Percentiles rank a stretch among this genome's conserved stretches.
Conservation (phyloP, 306 rosid species). For the Cicer arietinum region DNA sequence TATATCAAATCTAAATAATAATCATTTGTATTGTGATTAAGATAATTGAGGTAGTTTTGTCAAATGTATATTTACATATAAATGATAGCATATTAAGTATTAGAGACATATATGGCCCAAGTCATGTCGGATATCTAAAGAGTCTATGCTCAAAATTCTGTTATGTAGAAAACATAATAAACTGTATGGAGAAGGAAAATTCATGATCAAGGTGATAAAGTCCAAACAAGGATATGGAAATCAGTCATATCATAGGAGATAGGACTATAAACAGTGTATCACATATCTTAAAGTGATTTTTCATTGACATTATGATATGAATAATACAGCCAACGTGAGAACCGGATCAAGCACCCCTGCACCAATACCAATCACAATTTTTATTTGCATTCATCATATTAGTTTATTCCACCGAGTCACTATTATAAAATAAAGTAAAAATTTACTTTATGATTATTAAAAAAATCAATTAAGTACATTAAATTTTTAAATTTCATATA, state of each 20-base stretch:
- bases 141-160: constrained; percentile 7
- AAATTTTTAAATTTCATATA: too few species aligned
- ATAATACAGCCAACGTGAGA: constrained; percentile 43
- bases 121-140: constrained; percentile 14
- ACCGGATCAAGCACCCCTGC: constrained; percentile 52
- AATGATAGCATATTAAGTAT: not conserved
- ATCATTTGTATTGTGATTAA: too few species aligned
- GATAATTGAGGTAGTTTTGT: too few species aligned
- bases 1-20: too few species aligned
- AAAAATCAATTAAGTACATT: too few species aligned
- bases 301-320: constrained; percentile 21
- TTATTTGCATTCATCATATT: not conserved
- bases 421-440: too few species aligned
- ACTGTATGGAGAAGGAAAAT: constrained; percentile 24
- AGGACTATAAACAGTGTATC: constrained; percentile 19
- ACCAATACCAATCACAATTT: not conserved
- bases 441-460: too few species aligned
- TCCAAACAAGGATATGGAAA: constrained; percentile 26
- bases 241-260: constrained; percentile 14
- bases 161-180: constrained; percentile 17
- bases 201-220: constrained; percentile 24
- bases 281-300: constrained; percentile 32
- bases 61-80: too few species aligned
- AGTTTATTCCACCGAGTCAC: too few species aligned
- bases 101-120: not conserved